A percentile compares a stretch with the other conserved stretches of the same genome.
These are phyloP conservation scores for Suhomyces sp. DNA, from an alignment of 805 yeast species.

Conservation along the genomic window DNA sequence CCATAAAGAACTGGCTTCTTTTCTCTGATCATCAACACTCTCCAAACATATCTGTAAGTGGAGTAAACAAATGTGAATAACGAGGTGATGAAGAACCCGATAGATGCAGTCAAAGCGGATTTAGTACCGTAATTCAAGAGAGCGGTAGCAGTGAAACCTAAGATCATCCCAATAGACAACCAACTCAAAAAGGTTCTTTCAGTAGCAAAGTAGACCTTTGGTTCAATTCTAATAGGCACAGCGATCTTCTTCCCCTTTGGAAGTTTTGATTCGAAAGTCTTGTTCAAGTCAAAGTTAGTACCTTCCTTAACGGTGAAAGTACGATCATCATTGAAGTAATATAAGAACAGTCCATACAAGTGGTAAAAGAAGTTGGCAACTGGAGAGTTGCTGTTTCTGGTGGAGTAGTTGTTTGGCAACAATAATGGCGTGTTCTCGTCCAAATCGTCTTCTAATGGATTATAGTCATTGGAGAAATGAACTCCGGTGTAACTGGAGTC, in stretches of 20 bases:
- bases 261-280: constrained; percentile 52
- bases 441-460: constrained; percentile 52
- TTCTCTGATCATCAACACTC: constrained; percentile 79
- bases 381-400: constrained; percentile 28
- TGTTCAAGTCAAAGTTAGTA: constrained; percentile 44
- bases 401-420: constrained; percentile 35
- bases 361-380: constrained; percentile 31
- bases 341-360: constrained; percentile 36
- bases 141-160: constrained; percentile 87
- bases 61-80: constrained; percentile 72
- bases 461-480: constrained; percentile 44
- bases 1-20: constrained; percentile 83
- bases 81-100: constrained; percentile 84
- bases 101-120: constrained; percentile 73
- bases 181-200: constrained; percentile 94
- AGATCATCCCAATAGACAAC: constrained; percentile 85
- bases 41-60: constrained; percentile 69
- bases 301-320: constrained; percentile 46
- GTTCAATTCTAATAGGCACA: constrained; percentile 95
- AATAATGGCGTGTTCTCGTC: constrained; percentile 45
- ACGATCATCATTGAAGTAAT: constrained; percentile 45
- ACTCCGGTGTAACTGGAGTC: constrained; percentile 34
- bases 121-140: constrained; percentile 80
- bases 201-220: constrained; percentile 98
- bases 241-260: constrained; percentile 89